Evolutionary conservation across 148 eudicot species (phyloP), one percentile per base, ranked within the genome.

Genomic region (Rheum nobile): DNA sequence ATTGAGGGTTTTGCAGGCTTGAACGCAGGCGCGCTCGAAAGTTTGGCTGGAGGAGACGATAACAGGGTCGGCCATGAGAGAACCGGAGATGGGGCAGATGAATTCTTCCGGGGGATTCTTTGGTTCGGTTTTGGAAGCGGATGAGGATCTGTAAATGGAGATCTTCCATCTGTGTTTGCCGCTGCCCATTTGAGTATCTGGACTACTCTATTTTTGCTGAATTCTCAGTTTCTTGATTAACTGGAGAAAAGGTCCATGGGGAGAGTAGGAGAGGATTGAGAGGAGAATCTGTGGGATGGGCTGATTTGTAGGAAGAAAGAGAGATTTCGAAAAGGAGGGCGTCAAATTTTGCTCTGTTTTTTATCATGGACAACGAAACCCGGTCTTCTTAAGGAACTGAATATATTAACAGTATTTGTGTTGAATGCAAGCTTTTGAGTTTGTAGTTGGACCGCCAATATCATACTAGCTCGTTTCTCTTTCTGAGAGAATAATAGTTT

Each of bases 31-130:
- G 32, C 93, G 86, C 13, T 94, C 98, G 76, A 91, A 89, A 2
- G 98, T 89, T 50, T 89, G 95, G 73, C 98, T 97, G 16, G 97
- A 86, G 54, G 97, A 82, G 57, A 91, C 85, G 5, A 94, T 88
- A 0, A 91, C 98, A 4, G 97, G 98, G 79, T 94, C 98, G 9
- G 86, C 86, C 97, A 94, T 94, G 35, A 94, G 80, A 32, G 78
- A 61, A 14, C 83, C 81, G 3, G 97, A 91, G 28, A 94, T 76
- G 0, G 98, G 91, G 71, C 98, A 94, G 9, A 85, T 22, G 83
- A 91, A 94, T 54, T 91, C 90, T 2, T 79, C 80, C 9, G 87
- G 90, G 0, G 72, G 43, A 0, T 37, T 37, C 35, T 61, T 61
- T 21, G 70, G 59, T 1, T 61, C 76, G 26, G 79, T 74, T 39